Evolutionary conservation across 495 filamentous ascomycete species (phyloP).

Genomic region (Xylaria longipes): DNA sequence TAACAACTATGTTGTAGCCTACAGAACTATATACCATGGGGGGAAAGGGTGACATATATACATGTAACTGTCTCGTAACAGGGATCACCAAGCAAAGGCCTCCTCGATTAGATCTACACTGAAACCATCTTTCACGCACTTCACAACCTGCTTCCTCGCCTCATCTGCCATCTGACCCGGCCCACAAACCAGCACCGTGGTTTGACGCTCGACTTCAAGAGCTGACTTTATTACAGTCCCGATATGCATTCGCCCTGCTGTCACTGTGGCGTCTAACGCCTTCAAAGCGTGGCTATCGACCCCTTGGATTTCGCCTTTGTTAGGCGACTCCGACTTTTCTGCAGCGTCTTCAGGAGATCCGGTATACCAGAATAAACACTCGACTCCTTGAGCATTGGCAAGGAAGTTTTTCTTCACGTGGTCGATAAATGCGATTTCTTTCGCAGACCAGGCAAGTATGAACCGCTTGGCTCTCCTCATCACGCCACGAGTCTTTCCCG

Average conservation of each 20-base stretch:
- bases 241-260: conserved; percentile 5
- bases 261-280: background rate
- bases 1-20: conserved; percentile 1
- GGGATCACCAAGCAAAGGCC: conserved; percentile 20
- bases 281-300: background rate
- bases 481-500: background rate
- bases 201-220: conserved; percentile 8
- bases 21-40: background rate
- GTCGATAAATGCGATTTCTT: conserved; percentile 15
- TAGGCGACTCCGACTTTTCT: background rate
- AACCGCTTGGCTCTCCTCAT: conserved; percentile 7
- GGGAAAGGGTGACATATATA: background rate
- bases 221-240: background rate
- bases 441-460: conserved; percentile 20
- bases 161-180: conserved; percentile 20
- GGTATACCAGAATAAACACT: conserved; percentile 13
- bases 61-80: too few relatives aligned
- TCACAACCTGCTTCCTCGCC: conserved; percentile 18
- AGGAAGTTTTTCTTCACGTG: conserved; percentile 18
- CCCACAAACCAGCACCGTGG: conserved; percentile 15
- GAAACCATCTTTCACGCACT: conserved; percentile 17
- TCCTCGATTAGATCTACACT: conserved; percentile 15
- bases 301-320: background rate
- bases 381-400: background rate
- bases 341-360: background rate